These are phyloP conservation scores for Senecio squalidus DNA, from an alignment of 140 eudicot species.

Conservation along the genomic window DNA sequence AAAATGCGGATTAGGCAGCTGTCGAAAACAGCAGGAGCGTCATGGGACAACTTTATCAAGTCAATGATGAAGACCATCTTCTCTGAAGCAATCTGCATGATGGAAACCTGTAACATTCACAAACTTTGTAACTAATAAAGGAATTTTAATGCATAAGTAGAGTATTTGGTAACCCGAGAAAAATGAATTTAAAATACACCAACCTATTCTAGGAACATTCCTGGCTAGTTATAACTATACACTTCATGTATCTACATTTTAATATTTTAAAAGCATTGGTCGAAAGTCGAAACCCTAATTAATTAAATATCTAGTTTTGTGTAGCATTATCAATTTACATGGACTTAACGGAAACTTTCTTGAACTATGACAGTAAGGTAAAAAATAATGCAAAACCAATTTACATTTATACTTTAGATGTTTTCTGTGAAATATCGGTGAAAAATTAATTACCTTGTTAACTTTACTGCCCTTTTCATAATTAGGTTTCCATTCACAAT, in stretches of 20 bases:
- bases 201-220: background rate
- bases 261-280: no score
- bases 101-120: conserved; percentile 78
- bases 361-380: background rate
- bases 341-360: background rate
- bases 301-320: no score
- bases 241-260: background rate
- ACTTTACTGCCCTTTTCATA: conserved; percentile 65
- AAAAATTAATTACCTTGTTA: conserved; percentile 60
- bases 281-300: no score
- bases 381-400: background rate
- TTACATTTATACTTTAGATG: no score
- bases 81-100: conserved; percentile 93
- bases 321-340: background rate
- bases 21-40: conserved; percentile 64
- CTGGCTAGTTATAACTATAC: background rate
- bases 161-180: background rate
- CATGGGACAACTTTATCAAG: conserved; percentile 66
- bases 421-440: background rate
- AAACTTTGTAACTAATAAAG: conserved; percentile 6
- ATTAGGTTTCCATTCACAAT: conserved; percentile 98
- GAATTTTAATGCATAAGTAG: background rate
- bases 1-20: conserved; percentile 71
- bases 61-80: conserved; percentile 79
- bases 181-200: background rate